phyloP scores from a whole-genome alignment of 176 grass and related monocot species.

The Juncus inflexus region DNA sequence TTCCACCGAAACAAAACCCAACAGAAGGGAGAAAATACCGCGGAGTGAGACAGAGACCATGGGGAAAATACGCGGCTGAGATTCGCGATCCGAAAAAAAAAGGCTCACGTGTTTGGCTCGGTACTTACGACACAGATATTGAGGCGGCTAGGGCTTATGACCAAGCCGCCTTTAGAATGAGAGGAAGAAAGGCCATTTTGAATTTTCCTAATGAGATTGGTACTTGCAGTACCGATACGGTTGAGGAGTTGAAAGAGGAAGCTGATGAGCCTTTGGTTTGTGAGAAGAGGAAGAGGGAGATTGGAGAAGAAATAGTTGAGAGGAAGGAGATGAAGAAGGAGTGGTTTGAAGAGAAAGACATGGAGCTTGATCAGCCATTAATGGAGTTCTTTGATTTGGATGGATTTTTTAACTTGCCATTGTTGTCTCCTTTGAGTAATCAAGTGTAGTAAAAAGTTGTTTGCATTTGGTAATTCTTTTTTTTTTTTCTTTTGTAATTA shows the following conservation, averaged over 20 bases:
- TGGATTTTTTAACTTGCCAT: constrained; percentile 1
- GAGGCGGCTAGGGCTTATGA: constrained; percentile 77
- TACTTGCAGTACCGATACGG: constrained; percentile 24
- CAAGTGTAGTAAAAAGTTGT: constrained; percentile 2
- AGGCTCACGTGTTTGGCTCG: constrained; percentile 77
- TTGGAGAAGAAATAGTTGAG: not conserved
- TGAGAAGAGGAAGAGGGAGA: constrained; percentile 10
- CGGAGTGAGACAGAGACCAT: constrained; percentile 57
- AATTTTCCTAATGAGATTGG: constrained; percentile 84
- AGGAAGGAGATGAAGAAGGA: constrained; percentile 13
- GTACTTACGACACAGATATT: constrained; percentile 54
- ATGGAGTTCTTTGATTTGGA: constrained; percentile 13
- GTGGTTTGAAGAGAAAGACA: constrained; percentile 10
- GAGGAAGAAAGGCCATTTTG: constrained; percentile 67
- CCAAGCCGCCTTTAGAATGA: constrained; percentile 60
- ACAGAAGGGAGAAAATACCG: constrained; percentile 59
- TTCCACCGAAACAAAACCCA: not conserved
- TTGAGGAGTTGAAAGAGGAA: not conserved
- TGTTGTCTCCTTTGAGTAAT: constrained; percentile 3
- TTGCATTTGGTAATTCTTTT: not conserved
- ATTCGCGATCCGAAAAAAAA: constrained; percentile 72
- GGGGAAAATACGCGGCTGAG: constrained; percentile 90
- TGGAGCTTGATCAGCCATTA: not conserved
- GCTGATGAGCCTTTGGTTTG: no score
- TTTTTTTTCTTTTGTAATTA: constrained; percentile 17